Conservation (phyloP, 176 grass and related monocot genomes). For the Areca catechu region DNA sequence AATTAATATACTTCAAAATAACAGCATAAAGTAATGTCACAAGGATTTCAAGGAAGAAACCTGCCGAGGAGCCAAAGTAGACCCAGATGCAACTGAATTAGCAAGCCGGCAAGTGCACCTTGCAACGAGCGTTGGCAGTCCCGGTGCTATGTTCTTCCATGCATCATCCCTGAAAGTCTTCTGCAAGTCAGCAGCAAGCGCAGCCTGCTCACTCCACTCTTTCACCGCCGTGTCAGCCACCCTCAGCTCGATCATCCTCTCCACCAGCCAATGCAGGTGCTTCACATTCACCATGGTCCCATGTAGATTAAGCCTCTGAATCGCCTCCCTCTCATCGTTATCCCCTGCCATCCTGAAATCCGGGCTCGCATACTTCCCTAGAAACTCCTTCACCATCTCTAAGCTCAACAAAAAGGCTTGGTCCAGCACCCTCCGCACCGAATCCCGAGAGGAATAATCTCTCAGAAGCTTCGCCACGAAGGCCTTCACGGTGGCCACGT, state of each 20-base stretch:
- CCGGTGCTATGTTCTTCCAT: slow-evolving; percentile 81
- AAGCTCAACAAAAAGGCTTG: too few relatives aligned
- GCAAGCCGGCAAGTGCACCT: slow-evolving; percentile 59
- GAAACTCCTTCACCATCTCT: too few relatives aligned
- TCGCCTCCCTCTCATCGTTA: slow-evolving; percentile 75
- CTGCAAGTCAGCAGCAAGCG: slow-evolving; percentile 30
- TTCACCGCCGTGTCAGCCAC: slow-evolving; percentile 46
- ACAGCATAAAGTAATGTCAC: too few relatives aligned
- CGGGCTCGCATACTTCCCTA: too few relatives aligned
- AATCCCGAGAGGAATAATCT: not conserved
- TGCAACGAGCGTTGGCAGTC: slow-evolving; percentile 57
- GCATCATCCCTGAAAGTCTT: slow-evolving; percentile 79
- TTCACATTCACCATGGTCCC: slow-evolving; percentile 57
- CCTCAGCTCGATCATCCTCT: slow-evolving; percentile 82
- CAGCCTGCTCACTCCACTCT: slow-evolving; percentile 67
- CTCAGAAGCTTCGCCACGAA: slow-evolving; percentile 86
- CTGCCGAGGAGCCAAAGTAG: slow-evolving; percentile 60
- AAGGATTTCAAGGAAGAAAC: slow-evolving; percentile 17
- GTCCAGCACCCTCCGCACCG: too few relatives aligned
- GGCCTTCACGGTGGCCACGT: slow-evolving; percentile 52
- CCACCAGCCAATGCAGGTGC: slow-evolving; percentile 72
- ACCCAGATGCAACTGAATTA: slow-evolving; percentile 42
- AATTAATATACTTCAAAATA: too few relatives aligned
- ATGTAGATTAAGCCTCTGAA: slow-evolving; percentile 78
- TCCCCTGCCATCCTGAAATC: slow-evolving; percentile 1